Evolutionary conservation across 331 rosid species (phyloP).

Genomic region (Malus hybrid): DNA sequence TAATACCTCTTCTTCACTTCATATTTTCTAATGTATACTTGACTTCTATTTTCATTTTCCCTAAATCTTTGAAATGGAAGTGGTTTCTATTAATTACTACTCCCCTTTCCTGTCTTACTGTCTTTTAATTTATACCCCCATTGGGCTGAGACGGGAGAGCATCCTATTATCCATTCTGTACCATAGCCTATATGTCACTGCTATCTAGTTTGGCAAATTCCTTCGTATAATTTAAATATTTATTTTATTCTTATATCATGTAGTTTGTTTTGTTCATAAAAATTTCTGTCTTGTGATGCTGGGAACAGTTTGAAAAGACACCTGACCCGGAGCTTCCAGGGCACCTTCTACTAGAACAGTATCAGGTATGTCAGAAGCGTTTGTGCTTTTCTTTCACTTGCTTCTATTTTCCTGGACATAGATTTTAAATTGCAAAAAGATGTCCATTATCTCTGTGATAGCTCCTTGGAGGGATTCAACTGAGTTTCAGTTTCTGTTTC

Average conservation of each 20-base stretch:
- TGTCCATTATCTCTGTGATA: not conserved
- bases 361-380: slow-evolving; percentile 53
- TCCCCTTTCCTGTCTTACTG: not conserved
- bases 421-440: not conserved
- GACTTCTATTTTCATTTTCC: not conserved
- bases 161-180: not conserved
- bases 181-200: not conserved
- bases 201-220: not conserved
- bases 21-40: not conserved
- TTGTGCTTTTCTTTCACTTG: not conserved
- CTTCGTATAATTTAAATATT: too few species aligned
- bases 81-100: not conserved
- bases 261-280: not conserved
- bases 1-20: not conserved
- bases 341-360: slow-evolving; percentile 88
- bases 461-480: not conserved
- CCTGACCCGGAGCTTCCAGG: slow-evolving; percentile 97
- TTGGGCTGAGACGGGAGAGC: not conserved
- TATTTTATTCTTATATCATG: not conserved
- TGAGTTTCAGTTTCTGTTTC: not conserved
- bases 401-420: slow-evolving; percentile 2
- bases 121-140: not conserved
- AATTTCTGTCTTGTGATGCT: slow-evolving; percentile 18
- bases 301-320: slow-evolving; percentile 62
- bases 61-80: not conserved